These are phyloP conservation scores for Meira miltonrushii DNA, from an alignment of 1,284 basidiomycete genomes.

Conservation along the genomic window DNA sequence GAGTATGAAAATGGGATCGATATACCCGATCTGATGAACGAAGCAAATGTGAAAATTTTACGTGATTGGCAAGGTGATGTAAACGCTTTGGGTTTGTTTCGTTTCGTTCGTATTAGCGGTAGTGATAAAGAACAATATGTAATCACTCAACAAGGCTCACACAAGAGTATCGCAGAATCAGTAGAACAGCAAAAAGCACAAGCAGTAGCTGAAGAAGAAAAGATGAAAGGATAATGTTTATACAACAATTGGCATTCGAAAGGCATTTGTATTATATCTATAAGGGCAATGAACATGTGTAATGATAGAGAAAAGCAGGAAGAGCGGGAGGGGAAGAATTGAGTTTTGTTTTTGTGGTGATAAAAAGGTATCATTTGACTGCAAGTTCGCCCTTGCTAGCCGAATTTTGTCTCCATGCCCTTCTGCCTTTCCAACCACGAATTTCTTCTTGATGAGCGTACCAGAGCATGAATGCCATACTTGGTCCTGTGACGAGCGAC, in stretches of 20 bases:
- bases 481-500: neutral
- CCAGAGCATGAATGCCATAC: slow-evolving; percentile 2
- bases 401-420: neutral
- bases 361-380: too few species aligned
- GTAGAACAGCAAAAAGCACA: neutral
- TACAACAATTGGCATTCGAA: too few species aligned
- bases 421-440: slow-evolving; percentile 4
- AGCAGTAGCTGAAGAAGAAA: neutral
- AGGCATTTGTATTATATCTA: too few species aligned
- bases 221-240: neutral
- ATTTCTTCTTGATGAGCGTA: slow-evolving; percentile 3
- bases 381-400: neutral
- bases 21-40: slow-evolving; percentile 40
- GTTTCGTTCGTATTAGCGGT: slow-evolving; percentile 44
- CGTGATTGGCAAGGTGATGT: slow-evolving; percentile 48
- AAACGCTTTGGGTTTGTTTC: slow-evolving; percentile 42
- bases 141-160: neutral
- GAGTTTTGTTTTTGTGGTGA: too few species aligned
- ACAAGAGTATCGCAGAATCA: neutral
- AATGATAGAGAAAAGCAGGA: too few species aligned
- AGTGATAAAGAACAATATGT: slow-evolving; percentile 15
- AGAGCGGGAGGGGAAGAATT: too few species aligned
- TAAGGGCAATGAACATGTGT: too few species aligned
- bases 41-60: slow-evolving; percentile 40
- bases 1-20: slow-evolving; percentile 47